phyloP scores from a whole-genome alignment of 2,329 filamentous ascomycete species.

The Trichoderma koningiopsis region DNA sequence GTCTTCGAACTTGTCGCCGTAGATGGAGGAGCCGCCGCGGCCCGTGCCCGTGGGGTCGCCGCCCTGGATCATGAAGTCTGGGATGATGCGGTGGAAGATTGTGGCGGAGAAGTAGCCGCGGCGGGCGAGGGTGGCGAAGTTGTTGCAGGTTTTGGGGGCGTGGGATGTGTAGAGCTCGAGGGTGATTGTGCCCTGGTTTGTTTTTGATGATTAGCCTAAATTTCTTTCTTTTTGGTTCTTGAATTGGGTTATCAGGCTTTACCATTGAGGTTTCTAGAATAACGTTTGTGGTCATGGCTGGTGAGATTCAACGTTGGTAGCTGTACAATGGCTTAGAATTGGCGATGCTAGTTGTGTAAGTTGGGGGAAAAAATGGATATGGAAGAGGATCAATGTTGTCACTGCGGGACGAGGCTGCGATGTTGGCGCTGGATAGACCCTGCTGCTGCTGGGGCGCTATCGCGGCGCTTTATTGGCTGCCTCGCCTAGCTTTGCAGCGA shows the following conservation, averaged over 20 bases:
- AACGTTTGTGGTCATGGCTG: conserved; percentile 72
- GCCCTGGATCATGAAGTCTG: conserved; percentile 94
- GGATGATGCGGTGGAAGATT: conserved; percentile 92
- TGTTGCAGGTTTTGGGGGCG: conserved; percentile 85
- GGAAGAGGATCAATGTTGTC: conserved; percentile 1
- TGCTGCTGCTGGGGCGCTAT: background rate
- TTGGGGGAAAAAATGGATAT: background rate
- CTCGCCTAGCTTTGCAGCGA: conserved; percentile 6
- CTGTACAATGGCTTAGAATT: background rate
- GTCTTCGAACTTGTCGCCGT: conserved; percentile 91
- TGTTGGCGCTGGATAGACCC: background rate
- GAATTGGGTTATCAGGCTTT: conserved; percentile 27
- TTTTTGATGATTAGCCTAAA: background rate
- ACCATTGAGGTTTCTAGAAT: conserved; percentile 86
- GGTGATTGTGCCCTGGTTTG: conserved; percentile 71
- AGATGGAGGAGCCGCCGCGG: conserved; percentile 84
- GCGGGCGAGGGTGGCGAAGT: conserved; percentile 78
- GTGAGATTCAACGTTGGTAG: background rate
- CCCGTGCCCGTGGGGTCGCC: conserved; percentile 95
- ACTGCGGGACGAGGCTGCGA: conserved; percentile 27
- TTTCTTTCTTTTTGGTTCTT: background rate
- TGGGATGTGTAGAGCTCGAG: conserved; percentile 89
- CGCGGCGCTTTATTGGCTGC: conserved; percentile 21
- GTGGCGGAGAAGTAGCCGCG: conserved; percentile 87
- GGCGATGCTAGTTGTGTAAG: background rate